Evolutionary conservation across 805 yeast species (phyloP).

Genomic region (Kodamaea hsintzibuensis): DNA sequence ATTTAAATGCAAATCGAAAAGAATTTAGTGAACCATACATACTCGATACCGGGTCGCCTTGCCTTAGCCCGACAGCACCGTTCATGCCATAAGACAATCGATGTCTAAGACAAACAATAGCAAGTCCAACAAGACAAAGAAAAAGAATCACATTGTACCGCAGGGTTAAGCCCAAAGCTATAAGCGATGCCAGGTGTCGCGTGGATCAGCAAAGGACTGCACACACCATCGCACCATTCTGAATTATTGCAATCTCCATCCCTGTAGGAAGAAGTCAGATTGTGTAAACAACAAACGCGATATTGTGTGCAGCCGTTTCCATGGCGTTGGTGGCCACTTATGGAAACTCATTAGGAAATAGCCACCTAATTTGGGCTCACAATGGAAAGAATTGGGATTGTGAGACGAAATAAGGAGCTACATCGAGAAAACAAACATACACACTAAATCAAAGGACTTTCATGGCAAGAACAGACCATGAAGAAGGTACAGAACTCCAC

Average conservation of each 20-base stretch:
- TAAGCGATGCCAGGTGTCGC: neutral
- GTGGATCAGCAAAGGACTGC: neutral
- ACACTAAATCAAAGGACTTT: neutral
- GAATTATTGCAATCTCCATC: neutral
- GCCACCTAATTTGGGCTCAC: neutral
- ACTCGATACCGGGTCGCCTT: neutral
- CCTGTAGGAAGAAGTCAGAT: neutral
- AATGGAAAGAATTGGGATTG: neutral
- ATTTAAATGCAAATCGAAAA: too few species aligned
- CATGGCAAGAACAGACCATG: neutral
- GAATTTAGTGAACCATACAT: too few species aligned
- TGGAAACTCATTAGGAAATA: neutral
- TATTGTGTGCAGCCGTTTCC: constrained; percentile 2
- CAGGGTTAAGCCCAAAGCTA: neutral
- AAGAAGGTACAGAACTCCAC: neutral
- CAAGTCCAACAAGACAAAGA: neutral
- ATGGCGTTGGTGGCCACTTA: neutral
- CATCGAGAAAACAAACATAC: neutral
- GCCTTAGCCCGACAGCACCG: constrained; percentile 1
- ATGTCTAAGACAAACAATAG: neutral
- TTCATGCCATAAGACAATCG: neutral
- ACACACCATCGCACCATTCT: neutral
- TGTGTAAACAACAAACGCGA: constrained; percentile 3
- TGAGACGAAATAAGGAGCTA: neutral
- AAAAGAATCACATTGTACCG: neutral